Evolutionary conservation across 257 asterid genomes (phyloP), one percentile per base, ranked within the genome.

Genomic region (Jasminum sambac): DNA sequence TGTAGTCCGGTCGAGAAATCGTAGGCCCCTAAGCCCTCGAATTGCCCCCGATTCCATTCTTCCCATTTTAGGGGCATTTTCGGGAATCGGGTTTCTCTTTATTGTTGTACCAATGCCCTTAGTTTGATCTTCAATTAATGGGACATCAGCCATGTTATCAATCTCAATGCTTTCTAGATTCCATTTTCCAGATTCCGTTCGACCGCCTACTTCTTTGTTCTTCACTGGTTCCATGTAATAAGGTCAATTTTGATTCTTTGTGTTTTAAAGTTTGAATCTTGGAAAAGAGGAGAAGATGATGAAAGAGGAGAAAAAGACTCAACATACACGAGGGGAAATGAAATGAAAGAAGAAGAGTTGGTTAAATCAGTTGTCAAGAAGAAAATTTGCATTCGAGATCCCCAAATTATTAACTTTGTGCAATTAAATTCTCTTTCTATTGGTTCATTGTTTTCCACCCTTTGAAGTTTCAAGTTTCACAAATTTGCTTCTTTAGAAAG

Each of bases 1-100:
- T n/a, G 64, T 74, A 0, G 90, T 79, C 66, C 92, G 71, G 68
- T 91, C 97, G 1, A 94, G 96, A 68, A 94, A 94, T 5, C 96
- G 84, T 8, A 89, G 83, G 78, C 95, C 84, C 72, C 67, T 86
- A 6, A 93, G 79, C 38, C 98, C 98, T 65, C 84, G 73, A 7
- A 74, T 72, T 0, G 89, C 96, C 11, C 91, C 84, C 0, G 98
- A 93, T 73, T 86, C 79, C 39, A 30, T 16, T 79, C 95, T 72
- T 5, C 78, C 87, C 82, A 88, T 83, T 42, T 16, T 71, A 0
- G 90, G 84, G 9, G 17, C 68, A 0, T 66, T n/a, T 4, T 60
- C 60, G 4, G 26, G 78, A 21, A 41, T 66, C 13, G 65, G 73
- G 71, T 46, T 78, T 66, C 82, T 77, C 74, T 64, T 75, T 65